Base-by-base conservation (phyloP, 129 eudicot species). In the Flaveria robusta region DNA sequence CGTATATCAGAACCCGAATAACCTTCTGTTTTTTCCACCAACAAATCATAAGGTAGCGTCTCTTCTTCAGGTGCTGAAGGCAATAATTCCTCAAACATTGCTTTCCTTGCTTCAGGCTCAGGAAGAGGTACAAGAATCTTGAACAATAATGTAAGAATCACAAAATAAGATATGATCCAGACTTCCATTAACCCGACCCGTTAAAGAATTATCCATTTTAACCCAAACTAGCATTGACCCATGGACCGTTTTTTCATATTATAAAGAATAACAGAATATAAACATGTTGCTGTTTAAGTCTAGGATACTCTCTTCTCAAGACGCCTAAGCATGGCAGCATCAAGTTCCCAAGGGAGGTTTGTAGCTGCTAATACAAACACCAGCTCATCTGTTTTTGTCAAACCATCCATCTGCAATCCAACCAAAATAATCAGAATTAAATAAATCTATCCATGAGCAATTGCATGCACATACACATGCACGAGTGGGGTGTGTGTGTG, bases 331-430 rank as follows among this genome's bases (percentile, higher is more conserved):
- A 95, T 92, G 62, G 99, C 99, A 19, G 96, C 99, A 86, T 95
- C 99, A 46, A 95, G 92, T 77, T 95, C 99, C 99, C 99, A 95
- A 16, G 99, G 99, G 41, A 95, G 97, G 65, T 95, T 95, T 55
- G 99, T 95, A 84, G 99, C 97, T 10, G 99, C 99, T 83, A 95
- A 86, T 68, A 95, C 99, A 95, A 95, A 95, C 23, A 95, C 99
- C 71, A 95, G 99, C 60, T 95, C 99, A 65, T 95, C 93, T 69
- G 97, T 86, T 84, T 83, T 80, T 14, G 87, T 91, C 85, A 95
- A 79, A 55, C 99, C 99, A 86, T 95, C 99, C 99, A 95, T 95
- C 99, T 95, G 92, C 79, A 86, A 84, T 85, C 47, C 52, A 76
- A 72, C 46, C 47, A 43, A 75, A 82, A 23, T 47, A 63, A 31